Evolutionary conservation across 306 rosid species (phyloP), one percentile per base, ranked within the genome.

Genomic region (cucumber (Cucumis sativus)): DNA sequence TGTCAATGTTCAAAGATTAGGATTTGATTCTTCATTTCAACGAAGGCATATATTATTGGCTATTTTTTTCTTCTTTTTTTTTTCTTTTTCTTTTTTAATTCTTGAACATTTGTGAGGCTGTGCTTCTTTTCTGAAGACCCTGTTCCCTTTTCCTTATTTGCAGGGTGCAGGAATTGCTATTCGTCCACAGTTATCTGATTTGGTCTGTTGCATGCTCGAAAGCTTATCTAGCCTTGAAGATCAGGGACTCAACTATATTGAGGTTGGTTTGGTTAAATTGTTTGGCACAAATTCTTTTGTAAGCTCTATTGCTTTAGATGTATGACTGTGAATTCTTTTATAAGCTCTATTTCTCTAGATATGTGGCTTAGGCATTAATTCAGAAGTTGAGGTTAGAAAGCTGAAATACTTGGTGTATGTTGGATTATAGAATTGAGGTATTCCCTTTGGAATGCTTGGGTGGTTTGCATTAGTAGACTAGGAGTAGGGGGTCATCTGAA

Each of bases 141-240:
- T 84, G 66, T 18, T 7, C 7, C 10, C 10, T 60, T 79, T 35
- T 76, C 15, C 65, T 67, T 84, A 49, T 79, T 76, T 80, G 80
- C 80, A 95, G 98, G 96, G 93, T 82, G 98, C 98, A 76, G 96
- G 98, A 79, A 81, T 81, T 81, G 91, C 97, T 64, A 88, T 94
- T 79, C 92, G 93, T 83, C 87, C 97, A 28, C 96, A 90, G 80
- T 84, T 95, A 83, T 86, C 98, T 82, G 96, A 91, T 82, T 77
- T 92, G 83, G 97, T 94, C 78, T 92, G 96, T 84, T 94, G 97
- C 85, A 95, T 95, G 98, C 91, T 95, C 28, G 98, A 95, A 88
- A 92, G 97, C 85, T 89, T 95, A 84, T 95, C 97, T 52, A 92
- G 98, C 88, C 92, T 95, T 52, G 98, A 95, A 86, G 95, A 92